These are phyloP conservation scores for Epicoccum nigrum DNA, from an alignment of 2,329 filamentous ascomycete species.

Conservation along the genomic window DNA sequence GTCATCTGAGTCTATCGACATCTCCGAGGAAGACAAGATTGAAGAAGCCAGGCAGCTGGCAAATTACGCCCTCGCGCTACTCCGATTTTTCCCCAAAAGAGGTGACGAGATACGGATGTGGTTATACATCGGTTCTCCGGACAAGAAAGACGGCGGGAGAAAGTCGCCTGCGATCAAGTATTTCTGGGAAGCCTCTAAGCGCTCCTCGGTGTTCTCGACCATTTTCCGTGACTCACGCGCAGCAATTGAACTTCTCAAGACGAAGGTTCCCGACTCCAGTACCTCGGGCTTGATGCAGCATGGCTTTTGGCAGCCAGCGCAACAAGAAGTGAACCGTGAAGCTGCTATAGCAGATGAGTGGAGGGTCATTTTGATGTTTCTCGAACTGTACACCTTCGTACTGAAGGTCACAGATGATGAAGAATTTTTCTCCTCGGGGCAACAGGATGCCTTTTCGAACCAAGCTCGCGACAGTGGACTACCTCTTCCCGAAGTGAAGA, in stretches of 20 bases:
- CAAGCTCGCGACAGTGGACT: constrained; percentile 67
- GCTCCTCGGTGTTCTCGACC: constrained; percentile 62
- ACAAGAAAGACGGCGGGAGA: constrained; percentile 43
- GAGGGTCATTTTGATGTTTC: constrained; percentile 85
- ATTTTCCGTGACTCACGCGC: constrained; percentile 64
- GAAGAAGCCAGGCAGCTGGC: constrained; percentile 76
- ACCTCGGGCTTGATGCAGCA: constrained; percentile 26
- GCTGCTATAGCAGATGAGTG: constrained; percentile 71
- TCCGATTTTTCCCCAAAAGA: constrained; percentile 81
- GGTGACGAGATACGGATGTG: constrained; percentile 95
- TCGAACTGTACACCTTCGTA: constrained; percentile 93
- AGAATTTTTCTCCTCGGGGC: constrained; percentile 76
- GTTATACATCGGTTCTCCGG: constrained; percentile 77
- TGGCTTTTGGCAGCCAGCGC: constrained; percentile 43
- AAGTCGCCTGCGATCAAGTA: constrained; percentile 74
- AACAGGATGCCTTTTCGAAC: constrained; percentile 36
- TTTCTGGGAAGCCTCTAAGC: constrained; percentile 75
- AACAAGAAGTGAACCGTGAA: constrained; percentile 41
- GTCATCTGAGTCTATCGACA: constrained; percentile 45
- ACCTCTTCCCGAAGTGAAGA: constrained; percentile 71
- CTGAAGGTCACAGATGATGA: constrained; percentile 94
- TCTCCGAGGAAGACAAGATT: constrained; percentile 45
- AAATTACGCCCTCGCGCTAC: constrained; percentile 82
- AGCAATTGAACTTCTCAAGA: constrained; percentile 63
- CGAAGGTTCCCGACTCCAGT: constrained; percentile 33